phyloP scores from a whole-genome alignment of 441 rosid species.

The Populus hybrid region DNA sequence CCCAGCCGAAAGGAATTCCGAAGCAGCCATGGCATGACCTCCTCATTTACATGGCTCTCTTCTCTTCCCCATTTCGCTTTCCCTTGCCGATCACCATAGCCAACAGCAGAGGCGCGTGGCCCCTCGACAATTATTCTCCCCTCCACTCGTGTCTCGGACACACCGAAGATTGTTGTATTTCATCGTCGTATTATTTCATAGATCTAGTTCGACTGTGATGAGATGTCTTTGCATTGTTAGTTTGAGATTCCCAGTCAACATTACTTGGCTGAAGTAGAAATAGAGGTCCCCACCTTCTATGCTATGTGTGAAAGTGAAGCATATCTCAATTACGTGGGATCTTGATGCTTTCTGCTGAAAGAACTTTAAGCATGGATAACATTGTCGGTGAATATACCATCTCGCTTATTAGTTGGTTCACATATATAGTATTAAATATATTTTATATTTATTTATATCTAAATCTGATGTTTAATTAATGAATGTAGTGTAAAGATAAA shows the following conservation, averaged over 20 bases:
- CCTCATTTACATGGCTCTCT: neutral
- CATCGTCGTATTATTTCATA: neutral
- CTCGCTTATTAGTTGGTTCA: too few species aligned
- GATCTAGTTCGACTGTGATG: neutral
- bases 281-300: neutral
- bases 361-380: neutral
- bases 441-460: too few species aligned
- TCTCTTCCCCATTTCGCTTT: conserved; percentile 5
- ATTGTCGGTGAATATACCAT: too few species aligned
- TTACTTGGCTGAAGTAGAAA: neutral
- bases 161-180: neutral
- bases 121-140: neutral
- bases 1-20: conserved; percentile 27
- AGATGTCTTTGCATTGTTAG: neutral
- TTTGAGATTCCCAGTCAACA: neutral
- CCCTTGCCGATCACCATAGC: neutral
- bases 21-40: neutral
- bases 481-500: too few species aligned
- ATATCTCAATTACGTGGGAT: neutral
- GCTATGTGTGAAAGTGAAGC: neutral
- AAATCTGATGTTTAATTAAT: too few species aligned
- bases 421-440: too few species aligned
- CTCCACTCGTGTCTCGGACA: neutral
- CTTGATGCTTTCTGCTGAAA: neutral
- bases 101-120: neutral